Conservation (phyloP, 139 green algal genomes). For the Volvox africanus region DNA sequence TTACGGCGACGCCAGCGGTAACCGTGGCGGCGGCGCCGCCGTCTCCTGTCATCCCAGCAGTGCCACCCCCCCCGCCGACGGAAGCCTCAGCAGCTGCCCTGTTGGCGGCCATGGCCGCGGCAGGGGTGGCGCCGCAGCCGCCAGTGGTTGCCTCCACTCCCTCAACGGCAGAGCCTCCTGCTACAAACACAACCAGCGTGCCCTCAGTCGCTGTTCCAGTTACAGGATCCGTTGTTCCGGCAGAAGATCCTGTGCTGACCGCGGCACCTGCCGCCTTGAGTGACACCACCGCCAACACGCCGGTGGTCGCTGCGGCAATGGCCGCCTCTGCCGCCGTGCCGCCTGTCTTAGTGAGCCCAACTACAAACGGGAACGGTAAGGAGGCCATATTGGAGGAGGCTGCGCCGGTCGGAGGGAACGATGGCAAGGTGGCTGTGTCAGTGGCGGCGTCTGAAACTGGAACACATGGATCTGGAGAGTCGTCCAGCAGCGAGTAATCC, state of each 20-base stretch:
- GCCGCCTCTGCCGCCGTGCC: not conserved
- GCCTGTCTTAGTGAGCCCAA: not conserved
- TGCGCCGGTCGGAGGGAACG: not conserved
- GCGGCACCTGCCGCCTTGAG: conserved; percentile 11
- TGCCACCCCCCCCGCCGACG: not conserved
- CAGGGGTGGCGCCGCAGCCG: not conserved
- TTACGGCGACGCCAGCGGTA: not conserved
- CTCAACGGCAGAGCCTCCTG: not conserved
- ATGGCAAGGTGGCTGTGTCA: not conserved
- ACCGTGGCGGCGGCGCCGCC: not conserved
- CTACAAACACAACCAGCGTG: not conserved
- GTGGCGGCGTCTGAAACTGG: not conserved
- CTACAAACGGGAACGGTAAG: not conserved
- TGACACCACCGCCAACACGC: conserved; percentile 15
- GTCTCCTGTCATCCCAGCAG: not conserved
- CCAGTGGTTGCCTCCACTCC: not conserved
- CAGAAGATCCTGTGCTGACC: not conserved
- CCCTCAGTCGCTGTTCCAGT: not conserved
- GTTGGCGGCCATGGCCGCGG: not conserved
- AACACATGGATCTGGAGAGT: no score
- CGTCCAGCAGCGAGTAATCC: no score
- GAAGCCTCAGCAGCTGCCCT: not conserved
- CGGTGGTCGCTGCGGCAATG: not conserved
- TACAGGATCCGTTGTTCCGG: not conserved
- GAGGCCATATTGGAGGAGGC: no score